These are phyloP conservation scores for Pyrus hybrid DNA, from an alignment of 331 rosid species.

Conservation along the genomic window DNA sequence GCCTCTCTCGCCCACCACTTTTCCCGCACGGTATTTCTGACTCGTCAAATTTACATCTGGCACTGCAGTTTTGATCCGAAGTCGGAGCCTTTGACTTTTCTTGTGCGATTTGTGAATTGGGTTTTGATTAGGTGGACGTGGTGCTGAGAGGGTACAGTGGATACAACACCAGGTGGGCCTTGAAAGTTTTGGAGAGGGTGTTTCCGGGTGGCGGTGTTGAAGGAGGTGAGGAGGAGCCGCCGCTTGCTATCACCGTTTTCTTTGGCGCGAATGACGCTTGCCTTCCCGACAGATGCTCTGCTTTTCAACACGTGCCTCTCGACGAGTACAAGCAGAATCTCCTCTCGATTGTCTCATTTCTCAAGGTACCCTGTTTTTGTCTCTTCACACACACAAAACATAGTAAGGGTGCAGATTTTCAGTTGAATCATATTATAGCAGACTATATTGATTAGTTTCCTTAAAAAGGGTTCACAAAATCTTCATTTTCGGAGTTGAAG, in stretches of 20 bases:
- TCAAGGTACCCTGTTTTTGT: constrained; percentile 40
- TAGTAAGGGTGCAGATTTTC: not conserved
- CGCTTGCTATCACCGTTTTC: constrained; percentile 61
- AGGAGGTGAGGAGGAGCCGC: constrained; percentile 14
- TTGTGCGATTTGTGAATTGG: not conserved
- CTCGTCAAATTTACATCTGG: no score
- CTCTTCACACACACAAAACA: not conserved
- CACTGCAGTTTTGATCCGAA: not conserved
- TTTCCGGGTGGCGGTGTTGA: constrained; percentile 31
- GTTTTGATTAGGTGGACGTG: constrained; percentile 57
- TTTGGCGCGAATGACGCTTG: constrained; percentile 93
- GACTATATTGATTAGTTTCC: not conserved
- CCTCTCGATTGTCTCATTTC: constrained; percentile 44
- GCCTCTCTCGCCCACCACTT: constrained; percentile 74
- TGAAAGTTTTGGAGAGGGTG: constrained; percentile 60
- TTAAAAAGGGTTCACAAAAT: not conserved
- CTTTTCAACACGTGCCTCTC: constrained; percentile 72
- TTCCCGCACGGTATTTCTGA: constrained; percentile 48
- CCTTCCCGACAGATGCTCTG: constrained; percentile 57
- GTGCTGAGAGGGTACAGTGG: constrained; percentile 84
- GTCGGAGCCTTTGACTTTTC: not conserved
- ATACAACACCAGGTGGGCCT: constrained; percentile 84
- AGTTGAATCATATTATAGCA: not conserved
- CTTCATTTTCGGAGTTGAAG: not conserved
- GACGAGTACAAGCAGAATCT: constrained; percentile 65